phyloP scores from a whole-genome alignment of 2,329 filamentous ascomycete species.

The Neofusicoccum umdonicola region DNA sequence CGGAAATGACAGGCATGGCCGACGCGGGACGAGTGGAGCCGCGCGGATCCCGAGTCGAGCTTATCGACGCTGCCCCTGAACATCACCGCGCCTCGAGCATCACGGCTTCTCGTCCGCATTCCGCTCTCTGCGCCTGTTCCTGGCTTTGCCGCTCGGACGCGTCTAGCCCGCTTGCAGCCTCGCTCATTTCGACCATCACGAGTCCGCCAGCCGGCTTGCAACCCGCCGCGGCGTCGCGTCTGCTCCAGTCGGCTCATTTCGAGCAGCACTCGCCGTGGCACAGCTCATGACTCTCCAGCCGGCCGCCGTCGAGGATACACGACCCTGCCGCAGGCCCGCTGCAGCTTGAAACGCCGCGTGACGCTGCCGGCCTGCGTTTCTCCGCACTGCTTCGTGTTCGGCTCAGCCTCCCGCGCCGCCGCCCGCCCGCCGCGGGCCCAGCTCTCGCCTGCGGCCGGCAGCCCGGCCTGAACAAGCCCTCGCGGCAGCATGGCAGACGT shows the following conservation, averaged over 20 bases:
- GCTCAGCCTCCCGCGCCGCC: not conserved
- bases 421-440: not conserved
- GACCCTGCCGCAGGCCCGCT: not conserved
- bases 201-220: not conserved
- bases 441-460: not conserved
- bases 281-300: not conserved
- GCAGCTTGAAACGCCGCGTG: not conserved
- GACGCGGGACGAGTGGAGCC: constrained; percentile 4
- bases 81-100: not conserved
- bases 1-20: constrained; percentile 3
- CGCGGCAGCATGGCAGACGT: not conserved
- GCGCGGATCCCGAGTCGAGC: not conserved
- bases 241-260: not conserved
- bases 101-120: not conserved
- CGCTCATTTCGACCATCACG: not conserved
- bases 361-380: not conserved
- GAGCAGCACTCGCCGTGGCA: not conserved
- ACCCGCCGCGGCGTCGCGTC: not conserved
- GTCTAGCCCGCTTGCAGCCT: not conserved
- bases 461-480: not conserved
- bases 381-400: constrained; percentile 1
- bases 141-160: not conserved
- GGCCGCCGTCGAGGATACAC: not conserved
- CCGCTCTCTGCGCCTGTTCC: too few relatives aligned
- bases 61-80: constrained; percentile 6